These are phyloP conservation scores for Cryptosporidium sp. DNA, from an alignment of 169 alveolate genomes.

Conservation along the genomic window DNA sequence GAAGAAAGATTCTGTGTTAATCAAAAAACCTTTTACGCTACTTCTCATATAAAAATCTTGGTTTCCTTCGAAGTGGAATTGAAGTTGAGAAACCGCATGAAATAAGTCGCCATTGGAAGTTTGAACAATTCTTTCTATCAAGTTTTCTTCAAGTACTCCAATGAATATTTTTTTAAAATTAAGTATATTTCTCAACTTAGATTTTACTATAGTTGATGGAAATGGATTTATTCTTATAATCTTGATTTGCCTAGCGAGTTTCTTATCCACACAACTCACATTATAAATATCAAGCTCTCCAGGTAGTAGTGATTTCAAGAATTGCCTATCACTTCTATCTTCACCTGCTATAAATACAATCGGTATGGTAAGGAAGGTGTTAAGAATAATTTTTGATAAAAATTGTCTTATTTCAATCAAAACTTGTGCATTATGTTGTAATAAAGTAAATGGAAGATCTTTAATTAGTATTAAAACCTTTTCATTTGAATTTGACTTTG, in stretches of 20 bases:
- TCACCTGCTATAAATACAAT: constrained; percentile 49
- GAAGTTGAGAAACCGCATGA: constrained; percentile 58
- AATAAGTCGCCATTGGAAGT: constrained; percentile 53
- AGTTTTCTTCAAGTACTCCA: neutral
- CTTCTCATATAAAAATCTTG: neutral
- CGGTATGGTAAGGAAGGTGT: constrained; percentile 3
- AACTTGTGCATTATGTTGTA: constrained; percentile 15
- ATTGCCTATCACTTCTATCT: constrained; percentile 14
- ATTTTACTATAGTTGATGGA: constrained; percentile 31
- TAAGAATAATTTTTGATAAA: neutral
- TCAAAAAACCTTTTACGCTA: neutral
- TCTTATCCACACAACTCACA: constrained; percentile 13
- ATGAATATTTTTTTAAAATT: neutral
- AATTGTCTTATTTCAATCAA: constrained; percentile 21
- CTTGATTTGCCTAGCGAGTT: neutral
- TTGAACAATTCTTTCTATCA: constrained; percentile 24
- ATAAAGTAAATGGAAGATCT: constrained; percentile 55
- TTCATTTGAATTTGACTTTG: neutral
- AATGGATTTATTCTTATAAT: constrained; percentile 39
- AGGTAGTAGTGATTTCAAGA: constrained; percentile 49
- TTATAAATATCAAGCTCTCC: constrained; percentile 19
- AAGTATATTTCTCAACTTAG: constrained; percentile 11
- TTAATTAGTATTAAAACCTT: constrained; percentile 27
- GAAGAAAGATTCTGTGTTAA: neutral
- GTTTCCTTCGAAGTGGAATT: constrained; percentile 4